Percentiles rank a stretch among this genome's conserved stretches.
Conservation (phyloP, 371 early-diverging fungal species). For the Circinella umbellata region DNA sequence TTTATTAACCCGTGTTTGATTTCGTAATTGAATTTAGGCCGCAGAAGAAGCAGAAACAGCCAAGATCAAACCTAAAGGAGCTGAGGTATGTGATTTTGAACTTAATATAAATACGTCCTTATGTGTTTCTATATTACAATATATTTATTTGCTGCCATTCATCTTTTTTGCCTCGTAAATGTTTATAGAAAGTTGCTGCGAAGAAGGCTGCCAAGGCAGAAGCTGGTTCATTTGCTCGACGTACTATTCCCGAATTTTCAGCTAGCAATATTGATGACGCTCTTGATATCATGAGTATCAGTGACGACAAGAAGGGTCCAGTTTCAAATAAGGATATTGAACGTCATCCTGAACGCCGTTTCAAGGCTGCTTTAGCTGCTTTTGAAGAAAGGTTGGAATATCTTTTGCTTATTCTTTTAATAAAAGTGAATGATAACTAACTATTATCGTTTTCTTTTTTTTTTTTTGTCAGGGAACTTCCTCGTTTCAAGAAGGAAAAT, state of each 20-base stretch:
- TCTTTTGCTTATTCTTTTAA: too few species aligned
- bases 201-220: constrained; percentile 60
- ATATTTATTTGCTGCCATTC: too few species aligned
- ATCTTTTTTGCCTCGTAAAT: too few species aligned
- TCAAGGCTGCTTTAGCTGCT: constrained; percentile 78
- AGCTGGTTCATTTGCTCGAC: constrained; percentile 44
- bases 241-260: constrained; percentile 66
- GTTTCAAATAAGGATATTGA: constrained; percentile 66
- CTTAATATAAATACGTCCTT: background rate
- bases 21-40: constrained; percentile 29
- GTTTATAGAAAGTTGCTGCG: constrained; percentile 54
- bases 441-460: background rate
- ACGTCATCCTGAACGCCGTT: constrained; percentile 85
- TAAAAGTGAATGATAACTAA: too few species aligned
- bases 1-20: too few species aligned
- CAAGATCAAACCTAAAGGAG: constrained; percentile 39
- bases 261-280: constrained; percentile 85
- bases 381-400: constrained; percentile 63
- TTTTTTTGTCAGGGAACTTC: constrained; percentile 34
- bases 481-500: constrained; percentile 70
- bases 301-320: constrained; percentile 41
- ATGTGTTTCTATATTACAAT: too few species aligned
- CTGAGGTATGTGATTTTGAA: constrained; percentile 22
- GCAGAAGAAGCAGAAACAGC: constrained; percentile 46
- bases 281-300: constrained; percentile 61